Evolutionary conservation across 2,329 filamentous ascomycete genomes (phyloP), one percentile per base, ranked within the genome.

Genomic region (Microdochium bolleyi): DNA sequence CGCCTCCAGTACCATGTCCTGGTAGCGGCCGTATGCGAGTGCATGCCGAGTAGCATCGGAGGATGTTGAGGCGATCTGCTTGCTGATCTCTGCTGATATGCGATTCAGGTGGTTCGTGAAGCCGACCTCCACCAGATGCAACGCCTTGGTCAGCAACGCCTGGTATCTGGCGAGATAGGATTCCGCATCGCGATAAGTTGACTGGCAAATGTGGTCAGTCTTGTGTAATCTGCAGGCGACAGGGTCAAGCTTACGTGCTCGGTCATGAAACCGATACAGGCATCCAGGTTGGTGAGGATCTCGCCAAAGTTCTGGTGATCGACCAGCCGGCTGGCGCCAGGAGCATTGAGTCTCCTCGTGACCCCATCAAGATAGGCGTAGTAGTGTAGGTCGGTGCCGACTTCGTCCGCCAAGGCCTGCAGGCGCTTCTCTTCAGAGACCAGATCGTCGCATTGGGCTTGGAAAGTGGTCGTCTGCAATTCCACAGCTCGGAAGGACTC

Each of bases 341-440:
- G 92, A 0, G 92, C 92, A 73, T 97, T 97, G 54, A 99, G 81
- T 14, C 91, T 82, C 52, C 92, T 82, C 0, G 91, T 96, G 55
- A 92, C 91, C 49, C 87, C 91, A 58, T 99, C 94, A 5, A 99
- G 79, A 64, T 96, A 96, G 21, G 88, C 83, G 68, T 99, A 99
- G 70, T 95, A 96, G 64, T 92, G 85, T n/a, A 96, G 75, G 61
- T 96, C 95, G 24, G 89, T 88, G 24, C 89, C 87, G 53, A 99
- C 87, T 54, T 91, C 86, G 59, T 95, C 83, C 2, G 91, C 90
- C 44, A 99, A 78, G 58, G 79, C 80, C 56, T 89, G 84, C 41
- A 96, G 78, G 24, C 88, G 83, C 61, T 80, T 83, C 70, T 97
- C 91, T 61, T 96, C 92, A 1, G 81, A 76, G 27, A 97, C 73